Conservation (phyloP, 176 grass and related monocot genomes). For the Aegilops bicornis region DNA sequence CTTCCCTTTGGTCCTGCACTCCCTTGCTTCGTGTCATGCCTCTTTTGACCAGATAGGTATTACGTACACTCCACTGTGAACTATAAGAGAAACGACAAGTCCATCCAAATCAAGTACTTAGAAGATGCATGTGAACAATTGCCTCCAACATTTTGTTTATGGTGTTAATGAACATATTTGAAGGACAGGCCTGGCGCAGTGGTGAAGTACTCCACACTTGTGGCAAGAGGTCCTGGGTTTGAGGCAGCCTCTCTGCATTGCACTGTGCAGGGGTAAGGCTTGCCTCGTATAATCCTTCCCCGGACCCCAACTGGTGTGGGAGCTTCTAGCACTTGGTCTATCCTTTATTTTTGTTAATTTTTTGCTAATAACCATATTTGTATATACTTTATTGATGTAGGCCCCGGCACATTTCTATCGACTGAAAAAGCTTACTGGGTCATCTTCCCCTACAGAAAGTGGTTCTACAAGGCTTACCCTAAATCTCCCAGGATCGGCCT, state of each 20-base stretch:
- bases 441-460: not conserved
- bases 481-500: not conserved
- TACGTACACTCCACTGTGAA: not conserved
- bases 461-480: not conserved
- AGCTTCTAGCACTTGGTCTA: too few relatives aligned
- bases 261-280: too few relatives aligned
- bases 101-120: conserved; percentile 17
- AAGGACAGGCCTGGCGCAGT: too few relatives aligned
- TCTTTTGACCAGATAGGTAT: conserved; percentile 9
- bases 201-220: too few relatives aligned
- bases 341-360: too few relatives aligned
- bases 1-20: not conserved
- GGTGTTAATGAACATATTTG: too few relatives aligned
- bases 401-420: conserved; percentile 8
- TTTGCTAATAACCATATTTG: conserved; percentile 2
- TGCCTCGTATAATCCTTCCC: too few relatives aligned
- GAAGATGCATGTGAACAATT: not conserved
- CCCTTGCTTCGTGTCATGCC: not conserved
- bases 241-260: too few relatives aligned
- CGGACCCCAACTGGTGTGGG: too few relatives aligned
- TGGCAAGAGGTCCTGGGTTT: too few relatives aligned
- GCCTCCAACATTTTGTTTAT: not conserved
- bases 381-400: conserved; percentile 33
- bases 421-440: conserved; percentile 1
- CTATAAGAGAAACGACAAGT: conserved; percentile 9